Evolutionary conservation across 495 filamentous ascomycete species (phyloP).

Genomic region (Aspergillus carlsbadensis): DNA sequence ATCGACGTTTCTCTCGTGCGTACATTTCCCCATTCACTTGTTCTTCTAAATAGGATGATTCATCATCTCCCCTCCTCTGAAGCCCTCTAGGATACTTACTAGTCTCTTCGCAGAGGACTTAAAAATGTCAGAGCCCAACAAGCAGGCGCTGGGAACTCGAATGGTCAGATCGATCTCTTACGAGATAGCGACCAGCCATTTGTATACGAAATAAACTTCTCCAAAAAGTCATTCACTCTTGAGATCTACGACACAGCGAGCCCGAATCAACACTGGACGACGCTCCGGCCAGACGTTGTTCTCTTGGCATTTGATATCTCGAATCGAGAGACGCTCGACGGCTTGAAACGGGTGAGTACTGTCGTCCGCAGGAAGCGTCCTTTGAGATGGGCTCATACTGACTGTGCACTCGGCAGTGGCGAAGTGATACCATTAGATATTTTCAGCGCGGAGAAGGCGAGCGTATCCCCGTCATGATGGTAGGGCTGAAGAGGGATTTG

Average conservation of each 20-base stretch:
- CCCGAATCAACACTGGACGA: constrained; percentile 69
- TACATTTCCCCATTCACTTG: constrained; percentile 17
- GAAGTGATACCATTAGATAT: constrained; percentile 59
- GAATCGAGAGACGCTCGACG: constrained; percentile 60
- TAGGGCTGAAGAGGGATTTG: constrained; percentile 82
- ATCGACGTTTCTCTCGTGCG: constrained; percentile 85
- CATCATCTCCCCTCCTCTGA: background rate
- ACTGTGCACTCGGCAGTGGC: constrained; percentile 52
- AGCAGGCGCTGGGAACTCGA: background rate
- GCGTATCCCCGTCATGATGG: constrained; percentile 67
- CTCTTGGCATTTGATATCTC: constrained; percentile 82
- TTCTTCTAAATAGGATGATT: background rate
- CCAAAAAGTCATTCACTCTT: constrained; percentile 65
- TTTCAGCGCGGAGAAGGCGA: constrained; percentile 59
- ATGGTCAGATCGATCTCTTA: constrained; percentile 40
- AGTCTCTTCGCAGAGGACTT: constrained; percentile 19
- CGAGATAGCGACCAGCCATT: constrained; percentile 82
- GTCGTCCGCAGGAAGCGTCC: background rate
- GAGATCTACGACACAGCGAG: constrained; percentile 78
- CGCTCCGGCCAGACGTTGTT: constrained; percentile 68
- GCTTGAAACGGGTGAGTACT: constrained; percentile 56
- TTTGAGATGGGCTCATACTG: background rate
- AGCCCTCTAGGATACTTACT: background rate
- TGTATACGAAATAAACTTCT: constrained; percentile 70
- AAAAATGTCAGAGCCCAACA: constrained; percentile 23